phyloP scores from a whole-genome alignment of 1,284 basidiomycete species.

The Trametes polyzona region DNA sequence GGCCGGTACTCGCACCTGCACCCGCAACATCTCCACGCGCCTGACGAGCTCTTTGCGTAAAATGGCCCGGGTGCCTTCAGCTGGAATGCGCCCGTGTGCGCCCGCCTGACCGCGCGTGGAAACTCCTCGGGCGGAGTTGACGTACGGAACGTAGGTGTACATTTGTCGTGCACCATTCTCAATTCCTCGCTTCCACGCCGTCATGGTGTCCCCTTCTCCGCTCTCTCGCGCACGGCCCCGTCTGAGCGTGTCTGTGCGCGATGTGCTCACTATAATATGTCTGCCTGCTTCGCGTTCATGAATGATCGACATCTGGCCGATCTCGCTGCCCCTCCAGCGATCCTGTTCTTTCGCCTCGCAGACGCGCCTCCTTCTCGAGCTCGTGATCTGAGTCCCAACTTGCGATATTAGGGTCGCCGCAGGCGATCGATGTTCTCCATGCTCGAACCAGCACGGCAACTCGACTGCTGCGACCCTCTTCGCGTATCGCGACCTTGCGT shows the following conservation, averaged over 20 bases:
- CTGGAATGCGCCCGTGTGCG: constrained; percentile 1
- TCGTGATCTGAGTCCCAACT: constrained; percentile 11
- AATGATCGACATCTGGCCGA: constrained; percentile 14
- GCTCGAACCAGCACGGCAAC: neutral
- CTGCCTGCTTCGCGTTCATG: constrained; percentile 9
- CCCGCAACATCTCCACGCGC: neutral
- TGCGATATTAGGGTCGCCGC: constrained; percentile 4
- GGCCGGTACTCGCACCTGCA: neutral
- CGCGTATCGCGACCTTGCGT: neutral
- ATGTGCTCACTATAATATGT: neutral
- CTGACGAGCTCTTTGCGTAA: constrained; percentile 7
- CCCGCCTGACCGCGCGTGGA: constrained; percentile 23
- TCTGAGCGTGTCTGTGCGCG: constrained; percentile 3
- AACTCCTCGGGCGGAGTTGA: constrained; percentile 11
- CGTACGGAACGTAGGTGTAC: constrained; percentile 16
- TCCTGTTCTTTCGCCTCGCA: constrained; percentile 2
- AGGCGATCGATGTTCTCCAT: constrained; percentile 9
- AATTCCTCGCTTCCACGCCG: constrained; percentile 4
- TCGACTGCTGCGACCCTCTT: neutral
- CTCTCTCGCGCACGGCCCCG: constrained; percentile 4
- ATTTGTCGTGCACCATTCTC: constrained; percentile 20
- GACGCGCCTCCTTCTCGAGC: constrained; percentile 10
- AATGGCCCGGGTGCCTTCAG: neutral
- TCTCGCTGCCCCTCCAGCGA: neutral
- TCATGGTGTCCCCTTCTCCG: neutral